Percentiles rank a stretch among this genome's conserved stretches.
phyloP scores from a whole-genome alignment of 352 stramenopile genomes.

The Phytophthora nicotianae region DNA sequence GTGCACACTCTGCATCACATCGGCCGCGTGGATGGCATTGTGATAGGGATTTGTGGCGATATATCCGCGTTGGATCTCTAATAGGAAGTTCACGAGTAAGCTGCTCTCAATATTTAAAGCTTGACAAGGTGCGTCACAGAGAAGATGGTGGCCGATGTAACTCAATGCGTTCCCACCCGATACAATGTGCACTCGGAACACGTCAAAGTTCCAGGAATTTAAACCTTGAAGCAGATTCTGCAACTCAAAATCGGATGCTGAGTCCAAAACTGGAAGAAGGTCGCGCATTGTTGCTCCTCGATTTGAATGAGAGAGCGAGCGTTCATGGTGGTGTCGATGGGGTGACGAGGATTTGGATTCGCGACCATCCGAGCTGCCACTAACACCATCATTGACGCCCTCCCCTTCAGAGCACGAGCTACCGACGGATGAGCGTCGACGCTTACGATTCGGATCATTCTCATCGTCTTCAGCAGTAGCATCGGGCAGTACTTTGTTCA shows the following conservation, averaged over 20 bases:
- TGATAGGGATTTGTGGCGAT: constrained; percentile 88
- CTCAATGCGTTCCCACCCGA: constrained; percentile 76
- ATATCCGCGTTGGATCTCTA: constrained; percentile 87
- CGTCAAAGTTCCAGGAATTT: constrained; percentile 74
- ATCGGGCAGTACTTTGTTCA: constrained; percentile 64
- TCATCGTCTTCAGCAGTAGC: constrained; percentile 40
- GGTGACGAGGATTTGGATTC: constrained; percentile 6
- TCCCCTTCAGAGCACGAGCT: constrained; percentile 31
- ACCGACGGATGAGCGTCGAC: constrained; percentile 22
- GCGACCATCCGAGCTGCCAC: constrained; percentile 14
- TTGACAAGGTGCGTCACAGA: constrained; percentile 63
- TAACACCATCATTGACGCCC: constrained; percentile 5
- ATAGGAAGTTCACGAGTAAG: constrained; percentile 73
- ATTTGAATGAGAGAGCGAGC: constrained; percentile 24
- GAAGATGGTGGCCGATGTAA: constrained; percentile 78
- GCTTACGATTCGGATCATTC: constrained; percentile 14
- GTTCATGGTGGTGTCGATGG: constrained; percentile 25
- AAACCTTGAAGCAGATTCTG: constrained; percentile 66
- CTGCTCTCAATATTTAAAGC: constrained; percentile 67
- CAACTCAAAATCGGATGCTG: constrained; percentile 68
- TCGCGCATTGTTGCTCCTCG: constrained; percentile 70
- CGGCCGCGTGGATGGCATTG: constrained; percentile 88
- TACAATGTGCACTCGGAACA: constrained; percentile 74
- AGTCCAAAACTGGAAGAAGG: constrained; percentile 59
- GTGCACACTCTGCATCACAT: constrained; percentile 90